Base-by-base conservation (phyloP, 768 basidiomycete genomes). In the Glaciozyma martinii region DNA sequence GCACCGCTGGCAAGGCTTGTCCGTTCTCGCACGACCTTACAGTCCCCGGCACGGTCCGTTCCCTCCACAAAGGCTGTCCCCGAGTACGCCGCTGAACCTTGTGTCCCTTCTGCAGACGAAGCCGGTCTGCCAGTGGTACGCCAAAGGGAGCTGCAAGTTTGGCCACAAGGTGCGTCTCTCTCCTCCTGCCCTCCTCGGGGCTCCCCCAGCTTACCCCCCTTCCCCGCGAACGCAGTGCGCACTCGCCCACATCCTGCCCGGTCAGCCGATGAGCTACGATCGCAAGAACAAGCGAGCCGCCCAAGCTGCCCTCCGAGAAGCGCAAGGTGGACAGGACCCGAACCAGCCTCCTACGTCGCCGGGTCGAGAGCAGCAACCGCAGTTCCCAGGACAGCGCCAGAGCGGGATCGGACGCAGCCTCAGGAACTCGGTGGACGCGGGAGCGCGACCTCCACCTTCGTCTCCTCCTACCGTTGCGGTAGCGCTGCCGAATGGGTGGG, bases 221-320 rank as follows among this genome's bases (percentile, higher is more conserved):
- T 19, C 25, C 40, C 27, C 42, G 40, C 37, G 40, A 12, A 27
- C 56, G 27, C 58, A 59, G 63, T 93, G 94, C 72, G 94, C 94
- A 5, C 83, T 98, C 46, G 92, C 92, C 1, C 94, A 98, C 75
- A 81, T 99, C 60, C 81, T 92, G 12, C 94, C 94, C 1, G 94
- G 93, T 13, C 91, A 98, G 78, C 86, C 82, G 74, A 87, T 93
- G 85, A 83, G 86, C 10, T 93, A 94, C 89, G 94, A 98, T 74
- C 80, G 92, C 71, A 94, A 95, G 82, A 97, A 98, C 80, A 97
- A 97, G 71, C 76, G 76, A n/a, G 76, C 72, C 1, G 75, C 76
- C 1, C 77, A 77, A 59, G 71, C 70, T 13, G 70, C 70, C 0
- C 55, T 66, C 3, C 66, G 70, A 16, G 70, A 71, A 25, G 66